These are phyloP conservation scores for Rosa persica DNA, from an alignment of 306 rosid genomes.

Conservation along the genomic window DNA sequence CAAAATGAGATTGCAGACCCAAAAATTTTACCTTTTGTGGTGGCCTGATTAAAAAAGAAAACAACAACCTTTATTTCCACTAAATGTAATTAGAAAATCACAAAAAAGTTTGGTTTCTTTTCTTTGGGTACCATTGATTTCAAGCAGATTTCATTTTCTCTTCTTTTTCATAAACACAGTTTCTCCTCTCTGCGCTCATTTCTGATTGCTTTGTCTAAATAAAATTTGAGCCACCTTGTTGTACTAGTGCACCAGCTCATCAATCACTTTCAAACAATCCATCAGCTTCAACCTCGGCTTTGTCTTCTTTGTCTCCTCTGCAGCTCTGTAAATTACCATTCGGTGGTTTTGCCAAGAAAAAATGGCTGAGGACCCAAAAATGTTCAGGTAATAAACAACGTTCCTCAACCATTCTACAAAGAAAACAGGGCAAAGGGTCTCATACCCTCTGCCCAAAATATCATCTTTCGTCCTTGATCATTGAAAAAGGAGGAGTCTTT, in stretches of 20 bases:
- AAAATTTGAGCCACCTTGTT: background rate
- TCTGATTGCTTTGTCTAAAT: constrained; percentile 4
- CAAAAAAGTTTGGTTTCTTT: too few species aligned
- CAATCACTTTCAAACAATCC: background rate
- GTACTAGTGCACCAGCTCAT: constrained; percentile 5
- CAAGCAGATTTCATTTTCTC: constrained; percentile 2
- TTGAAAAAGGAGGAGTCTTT: constrained; percentile 6
- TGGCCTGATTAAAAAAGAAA: background rate
- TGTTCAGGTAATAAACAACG: constrained; percentile 34
- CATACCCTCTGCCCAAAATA: constrained; percentile 16
- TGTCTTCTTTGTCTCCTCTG: constrained; percentile 15
- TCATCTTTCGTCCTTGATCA: constrained; percentile 9
- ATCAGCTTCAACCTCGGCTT: constrained; percentile 17
- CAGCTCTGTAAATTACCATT: constrained; percentile 5
- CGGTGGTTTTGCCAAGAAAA: constrained; percentile 16
- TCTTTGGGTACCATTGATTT: background rate
- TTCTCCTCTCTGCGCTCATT: background rate
- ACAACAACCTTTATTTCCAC: background rate
- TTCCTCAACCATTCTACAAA: constrained; percentile 10
- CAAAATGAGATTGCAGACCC: background rate
- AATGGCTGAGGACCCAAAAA: constrained; percentile 15
- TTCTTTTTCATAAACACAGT: background rate
- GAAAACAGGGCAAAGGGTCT: constrained; percentile 25
- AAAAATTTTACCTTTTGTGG: background rate
- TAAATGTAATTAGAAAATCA: background rate